Base-by-base conservation (phyloP, 148 eudicot genomes). In the Chenopodium quinoa region DNA sequence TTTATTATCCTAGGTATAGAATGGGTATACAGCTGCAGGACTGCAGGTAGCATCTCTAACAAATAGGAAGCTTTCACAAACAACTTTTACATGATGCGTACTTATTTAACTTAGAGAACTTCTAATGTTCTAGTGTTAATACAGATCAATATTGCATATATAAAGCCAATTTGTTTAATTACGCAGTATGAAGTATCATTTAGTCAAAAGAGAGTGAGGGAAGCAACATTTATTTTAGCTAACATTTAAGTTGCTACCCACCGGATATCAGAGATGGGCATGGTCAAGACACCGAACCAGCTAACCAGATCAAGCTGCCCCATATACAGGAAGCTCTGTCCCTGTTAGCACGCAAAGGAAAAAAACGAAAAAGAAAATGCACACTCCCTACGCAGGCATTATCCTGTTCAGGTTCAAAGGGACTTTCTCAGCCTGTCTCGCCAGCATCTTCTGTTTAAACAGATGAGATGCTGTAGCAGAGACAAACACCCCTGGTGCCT, bases 321-420 rank as follows among this genome's bases (percentile, higher is more conserved):
- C 65, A 73, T 71, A 63, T 25, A 65, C 58, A 46, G 40, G 85
- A 83, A 74, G 78, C 73, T 23, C 75, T 65, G 75, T 84, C 85
- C 92, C 92, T 89, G 93, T 83, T 81, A 60, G 82, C 78, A 89
- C 82, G 84, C 84, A 91, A 81, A 89, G 77, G 88, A 82, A 78
- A 72, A 77, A 76, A 60, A 40, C 44, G 44, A 66, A 85, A 77
- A 91, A 84, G 86, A 84, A 91, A 87, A 85, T 75, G 97, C 97
- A 94, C 98, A 16, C 97, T 94, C 98, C 98, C 98, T 94, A 93
- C 92, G 98, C 98, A 94, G 97, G 98, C 84, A 94, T 93, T 94
- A 90, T 88, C 97, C 98, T 91, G 98, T 94, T 94, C 97, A 91
- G 98, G 98, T 93, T 88, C 98, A 62, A 94, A 94, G 97, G 97